Conservation (phyloP, 805 yeast genomes). For the Lachancea sp. region DNA sequence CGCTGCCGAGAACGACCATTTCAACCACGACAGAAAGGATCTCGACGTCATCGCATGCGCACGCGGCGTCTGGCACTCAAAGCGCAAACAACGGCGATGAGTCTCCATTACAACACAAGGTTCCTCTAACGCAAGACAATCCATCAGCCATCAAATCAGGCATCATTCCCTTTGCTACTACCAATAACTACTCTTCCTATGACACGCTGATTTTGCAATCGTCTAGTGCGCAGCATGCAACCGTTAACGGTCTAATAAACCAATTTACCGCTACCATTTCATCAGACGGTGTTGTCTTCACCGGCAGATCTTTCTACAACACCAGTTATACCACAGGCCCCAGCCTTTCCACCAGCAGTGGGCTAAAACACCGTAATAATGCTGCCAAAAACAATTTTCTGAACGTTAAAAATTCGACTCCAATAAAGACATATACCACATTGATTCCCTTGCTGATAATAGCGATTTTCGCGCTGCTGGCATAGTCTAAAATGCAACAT, state of each 20-base stretch:
- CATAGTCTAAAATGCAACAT: neutral
- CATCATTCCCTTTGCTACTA: constrained; percentile 45
- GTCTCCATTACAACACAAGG: neutral
- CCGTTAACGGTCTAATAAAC: constrained; percentile 18
- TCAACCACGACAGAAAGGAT: neutral
- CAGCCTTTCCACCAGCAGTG: neutral
- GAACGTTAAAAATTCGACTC: neutral
- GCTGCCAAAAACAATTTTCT: neutral
- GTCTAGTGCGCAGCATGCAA: constrained; percentile 6
- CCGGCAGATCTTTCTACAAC: constrained; percentile 28
- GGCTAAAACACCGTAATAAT: constrained; percentile 5
- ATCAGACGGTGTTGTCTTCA: constrained; percentile 30
- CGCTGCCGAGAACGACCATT: neutral
- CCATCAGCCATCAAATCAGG: constrained; percentile 35
- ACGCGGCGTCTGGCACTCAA: neutral
- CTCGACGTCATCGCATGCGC: neutral
- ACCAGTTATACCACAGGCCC: constrained; percentile 13
- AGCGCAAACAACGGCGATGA: neutral
- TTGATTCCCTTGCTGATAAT: neutral
- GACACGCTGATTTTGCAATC: constrained; percentile 13
- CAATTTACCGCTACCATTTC: constrained; percentile 27
- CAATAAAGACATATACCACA: neutral
- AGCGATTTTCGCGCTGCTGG: neutral
- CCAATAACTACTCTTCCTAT: constrained; percentile 24
- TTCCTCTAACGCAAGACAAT: neutral